These are phyloP conservation scores for Secale cereale DNA, from an alignment of 176 grass and related monocot genomes.

Conservation along the genomic window DNA sequence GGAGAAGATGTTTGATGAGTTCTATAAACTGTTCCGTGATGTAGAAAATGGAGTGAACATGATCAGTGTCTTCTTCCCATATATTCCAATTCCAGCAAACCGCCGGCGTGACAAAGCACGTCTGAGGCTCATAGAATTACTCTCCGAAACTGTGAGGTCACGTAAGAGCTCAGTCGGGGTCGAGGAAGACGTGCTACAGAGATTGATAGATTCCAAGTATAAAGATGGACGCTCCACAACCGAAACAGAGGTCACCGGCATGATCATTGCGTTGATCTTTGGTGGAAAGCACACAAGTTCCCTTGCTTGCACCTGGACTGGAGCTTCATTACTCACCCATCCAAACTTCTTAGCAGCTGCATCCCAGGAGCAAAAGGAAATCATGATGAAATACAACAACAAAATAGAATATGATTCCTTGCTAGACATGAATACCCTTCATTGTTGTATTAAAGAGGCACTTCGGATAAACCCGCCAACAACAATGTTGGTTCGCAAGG, in stretches of 20 bases:
- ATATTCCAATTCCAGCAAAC: conserved; percentile 30
- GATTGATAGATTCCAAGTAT: conserved; percentile 49
- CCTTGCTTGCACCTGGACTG: conserved; percentile 28
- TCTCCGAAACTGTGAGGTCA: conserved; percentile 36
- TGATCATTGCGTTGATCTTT: conserved; percentile 38
- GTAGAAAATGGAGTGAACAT: conserved; percentile 21
- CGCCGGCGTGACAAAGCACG: conserved; percentile 28
- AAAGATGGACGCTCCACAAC: conserved; percentile 31
- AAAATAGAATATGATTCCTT: not conserved
- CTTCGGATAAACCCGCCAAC: not conserved
- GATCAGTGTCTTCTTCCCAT: conserved; percentile 47
- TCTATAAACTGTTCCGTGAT: conserved; percentile 32
- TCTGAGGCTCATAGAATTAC: conserved; percentile 29
- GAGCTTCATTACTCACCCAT: conserved; percentile 35
- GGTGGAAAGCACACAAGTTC: conserved; percentile 45
- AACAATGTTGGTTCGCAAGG: not conserved
- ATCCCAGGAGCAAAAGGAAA: conserved; percentile 40
- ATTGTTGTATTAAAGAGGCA: not conserved
- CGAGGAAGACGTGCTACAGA: conserved; percentile 45
- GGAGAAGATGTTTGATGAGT: conserved; percentile 37
- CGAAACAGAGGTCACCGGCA: conserved; percentile 15
- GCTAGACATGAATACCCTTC: not conserved
- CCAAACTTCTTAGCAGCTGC: conserved; percentile 4
- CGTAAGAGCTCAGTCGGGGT: conserved; percentile 19
- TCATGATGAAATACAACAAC: not conserved